Percentiles rank a stretch among this genome's conserved stretches.
Conservation (phyloP, 2,329 filamentous ascomycete species). For the Chrysoporthe austroafricana region DNA sequence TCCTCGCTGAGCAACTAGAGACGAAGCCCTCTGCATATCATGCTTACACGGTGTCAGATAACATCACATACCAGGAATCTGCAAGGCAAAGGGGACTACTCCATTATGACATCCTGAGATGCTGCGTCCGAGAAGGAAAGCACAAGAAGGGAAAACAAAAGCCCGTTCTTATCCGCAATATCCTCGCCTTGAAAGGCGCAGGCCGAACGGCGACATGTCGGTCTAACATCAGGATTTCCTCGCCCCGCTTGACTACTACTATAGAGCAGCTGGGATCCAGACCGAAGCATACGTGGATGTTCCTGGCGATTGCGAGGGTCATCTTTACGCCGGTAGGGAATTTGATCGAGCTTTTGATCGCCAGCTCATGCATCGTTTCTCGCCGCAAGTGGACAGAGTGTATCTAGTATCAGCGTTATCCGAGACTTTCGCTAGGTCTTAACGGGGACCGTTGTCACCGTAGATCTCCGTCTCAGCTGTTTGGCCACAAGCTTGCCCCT, state of each 20-base stretch:
- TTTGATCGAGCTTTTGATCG: not conserved
- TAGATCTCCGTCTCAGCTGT: not conserved
- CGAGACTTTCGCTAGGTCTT: not conserved
- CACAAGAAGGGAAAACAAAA: not conserved
- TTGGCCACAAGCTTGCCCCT: not conserved
- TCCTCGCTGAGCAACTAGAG: not conserved
- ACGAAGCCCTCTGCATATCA: not conserved
- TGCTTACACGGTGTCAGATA: not conserved
- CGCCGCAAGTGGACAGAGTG: not conserved
- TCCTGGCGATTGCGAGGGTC: not conserved
- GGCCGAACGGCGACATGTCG: not conserved
- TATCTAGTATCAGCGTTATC: not conserved
- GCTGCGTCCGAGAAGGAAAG: not conserved
- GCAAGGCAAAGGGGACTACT: not conserved
- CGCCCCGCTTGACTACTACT: not conserved
- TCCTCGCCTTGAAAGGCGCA: not conserved
- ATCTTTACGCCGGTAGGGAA: not conserved
- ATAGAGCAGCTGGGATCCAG: not conserved
- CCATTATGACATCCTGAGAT: not conserved
- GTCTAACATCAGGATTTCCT: not conserved
- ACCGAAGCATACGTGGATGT: not conserved
- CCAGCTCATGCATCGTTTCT: not conserved
- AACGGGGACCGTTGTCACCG: not conserved
- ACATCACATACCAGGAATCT: not conserved
- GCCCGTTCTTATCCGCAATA: not conserved